Conservation (phyloP, 768 basidiomycete genomes). For the Calocybe gangraenosa region DNA sequence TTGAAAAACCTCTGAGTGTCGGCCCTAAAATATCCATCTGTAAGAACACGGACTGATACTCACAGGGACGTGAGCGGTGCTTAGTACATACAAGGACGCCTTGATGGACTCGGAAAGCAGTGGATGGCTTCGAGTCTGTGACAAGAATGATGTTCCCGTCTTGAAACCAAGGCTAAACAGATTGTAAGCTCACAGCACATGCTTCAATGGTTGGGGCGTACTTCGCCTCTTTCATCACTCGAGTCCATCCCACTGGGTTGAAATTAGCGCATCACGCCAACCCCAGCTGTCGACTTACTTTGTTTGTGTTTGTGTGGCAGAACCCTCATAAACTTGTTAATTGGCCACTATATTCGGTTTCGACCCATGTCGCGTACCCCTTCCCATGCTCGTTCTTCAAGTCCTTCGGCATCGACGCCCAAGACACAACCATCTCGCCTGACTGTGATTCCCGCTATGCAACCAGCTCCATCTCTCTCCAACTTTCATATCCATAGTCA, state of each 20-base stretch:
- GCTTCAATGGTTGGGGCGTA: too few relatives aligned
- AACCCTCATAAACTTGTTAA: not conserved
- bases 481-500: slow-evolving; percentile 55
- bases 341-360: too few relatives aligned
- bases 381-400: slow-evolving; percentile 14
- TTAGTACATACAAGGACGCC: slow-evolving; percentile 33
- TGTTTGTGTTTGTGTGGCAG: slow-evolving; percentile 6
- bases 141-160: slow-evolving; percentile 50
- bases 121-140: slow-evolving; percentile 32
- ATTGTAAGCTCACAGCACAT: too few relatives aligned
- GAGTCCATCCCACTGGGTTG: not conserved
- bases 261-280: too few relatives aligned
- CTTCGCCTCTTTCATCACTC: slow-evolving; percentile 17
- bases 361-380: too few relatives aligned
- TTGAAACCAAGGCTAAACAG: too few relatives aligned
- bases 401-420: slow-evolving; percentile 22
- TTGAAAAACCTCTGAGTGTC: slow-evolving; percentile 55
- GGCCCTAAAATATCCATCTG: slow-evolving; percentile 25
- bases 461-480: slow-evolving; percentile 52
- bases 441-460: slow-evolving; percentile 44
- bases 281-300: too few relatives aligned
- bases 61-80: not conserved
- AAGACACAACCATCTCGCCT: slow-evolving; percentile 50
- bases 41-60: not conserved
- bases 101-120: slow-evolving; percentile 52